phyloP scores from a whole-genome alignment of 2,329 filamentous ascomycete species.

The Nectriaceae sp. region DNA sequence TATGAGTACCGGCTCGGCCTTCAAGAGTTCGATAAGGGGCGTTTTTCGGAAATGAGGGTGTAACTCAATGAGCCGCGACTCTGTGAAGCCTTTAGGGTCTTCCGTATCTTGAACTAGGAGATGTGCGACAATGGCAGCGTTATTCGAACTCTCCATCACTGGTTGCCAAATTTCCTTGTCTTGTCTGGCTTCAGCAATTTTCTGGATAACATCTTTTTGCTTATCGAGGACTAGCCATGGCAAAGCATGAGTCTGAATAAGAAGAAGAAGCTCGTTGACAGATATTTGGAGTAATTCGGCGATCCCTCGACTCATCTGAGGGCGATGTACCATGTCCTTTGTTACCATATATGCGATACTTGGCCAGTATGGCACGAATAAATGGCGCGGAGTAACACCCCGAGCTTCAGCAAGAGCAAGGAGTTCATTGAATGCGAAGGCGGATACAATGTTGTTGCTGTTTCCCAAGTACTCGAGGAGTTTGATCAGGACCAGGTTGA shows the following conservation, averaged over 20 bases:
- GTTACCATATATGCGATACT: constrained; percentile 80
- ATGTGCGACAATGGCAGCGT: constrained; percentile 59
- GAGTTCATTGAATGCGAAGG: constrained; percentile 81
- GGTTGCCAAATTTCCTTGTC: constrained; percentile 62
- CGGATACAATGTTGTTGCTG: constrained; percentile 75
- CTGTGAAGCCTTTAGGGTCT: constrained; percentile 64
- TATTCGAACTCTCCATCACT: constrained; percentile 57
- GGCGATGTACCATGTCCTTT: constrained; percentile 76
- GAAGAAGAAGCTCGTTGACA: constrained; percentile 70
- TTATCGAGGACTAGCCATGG: constrained; percentile 83
- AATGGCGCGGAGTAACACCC: constrained; percentile 60
- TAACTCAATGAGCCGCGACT: constrained; percentile 67
- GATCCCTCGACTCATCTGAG: constrained; percentile 79
- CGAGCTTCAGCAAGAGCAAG: constrained; percentile 70
- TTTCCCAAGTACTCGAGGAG: constrained; percentile 87
- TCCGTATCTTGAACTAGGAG: constrained; percentile 59
- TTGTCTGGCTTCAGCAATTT: constrained; percentile 76
- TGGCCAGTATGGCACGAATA: constrained; percentile 88
- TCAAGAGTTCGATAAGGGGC: constrained; percentile 68
- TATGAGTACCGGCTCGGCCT: constrained; percentile 72
- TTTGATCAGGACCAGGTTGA: constrained; percentile 82
- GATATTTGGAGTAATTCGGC: constrained; percentile 80
- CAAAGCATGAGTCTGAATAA: constrained; percentile 79
- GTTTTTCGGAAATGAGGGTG: constrained; percentile 69
- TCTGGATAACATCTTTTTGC: constrained; percentile 75